A percentile compares a stretch with the other conserved stretches of the same genome.
These are phyloP conservation scores for Pisolithus thermaeus DNA, from an alignment of 1,284 basidiomycete genomes.

Conservation along the genomic window DNA sequence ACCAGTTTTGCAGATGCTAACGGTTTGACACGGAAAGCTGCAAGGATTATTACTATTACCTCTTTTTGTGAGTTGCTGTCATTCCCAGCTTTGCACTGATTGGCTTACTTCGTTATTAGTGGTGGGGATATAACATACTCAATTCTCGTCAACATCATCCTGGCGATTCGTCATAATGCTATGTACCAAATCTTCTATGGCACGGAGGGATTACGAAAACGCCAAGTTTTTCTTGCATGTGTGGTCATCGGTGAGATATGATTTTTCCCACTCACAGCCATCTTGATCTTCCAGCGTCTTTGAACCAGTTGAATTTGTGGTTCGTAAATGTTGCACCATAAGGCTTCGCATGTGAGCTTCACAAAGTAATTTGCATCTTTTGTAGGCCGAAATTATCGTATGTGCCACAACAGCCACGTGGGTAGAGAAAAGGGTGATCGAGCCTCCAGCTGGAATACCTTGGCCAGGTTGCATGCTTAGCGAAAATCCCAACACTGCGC, in stretches of 20 bases:
- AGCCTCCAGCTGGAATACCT: constrained; percentile 11
- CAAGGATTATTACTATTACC: constrained; percentile 18
- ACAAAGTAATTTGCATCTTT: not conserved
- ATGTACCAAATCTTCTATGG: constrained; percentile 1
- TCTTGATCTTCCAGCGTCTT: not conserved
- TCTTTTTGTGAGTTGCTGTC: constrained; percentile 11
- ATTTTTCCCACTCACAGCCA: too few species aligned
- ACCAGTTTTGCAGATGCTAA: not conserved
- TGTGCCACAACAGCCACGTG: constrained; percentile 13
- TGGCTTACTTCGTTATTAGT: constrained; percentile 12
- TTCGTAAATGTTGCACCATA: too few species aligned
- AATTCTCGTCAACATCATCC: constrained; percentile 17
- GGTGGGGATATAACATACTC: constrained; percentile 10
- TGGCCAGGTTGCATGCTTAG: constrained; percentile 14
- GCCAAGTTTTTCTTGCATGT: too few species aligned
- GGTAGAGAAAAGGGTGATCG: constrained; percentile 9
- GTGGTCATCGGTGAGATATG: too few species aligned
- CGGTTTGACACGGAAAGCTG: constrained; percentile 6
- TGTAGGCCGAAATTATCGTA: constrained; percentile 13
- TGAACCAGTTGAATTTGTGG: too few species aligned
- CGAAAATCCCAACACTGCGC: not conserved
- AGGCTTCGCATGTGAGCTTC: too few species aligned
- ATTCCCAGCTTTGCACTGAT: too few species aligned
- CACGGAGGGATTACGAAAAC: too few species aligned
- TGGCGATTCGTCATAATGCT: constrained; percentile 14